Base-by-base conservation (phyloP, 257 asterid species). In the Euphrasia confusa region DNA sequence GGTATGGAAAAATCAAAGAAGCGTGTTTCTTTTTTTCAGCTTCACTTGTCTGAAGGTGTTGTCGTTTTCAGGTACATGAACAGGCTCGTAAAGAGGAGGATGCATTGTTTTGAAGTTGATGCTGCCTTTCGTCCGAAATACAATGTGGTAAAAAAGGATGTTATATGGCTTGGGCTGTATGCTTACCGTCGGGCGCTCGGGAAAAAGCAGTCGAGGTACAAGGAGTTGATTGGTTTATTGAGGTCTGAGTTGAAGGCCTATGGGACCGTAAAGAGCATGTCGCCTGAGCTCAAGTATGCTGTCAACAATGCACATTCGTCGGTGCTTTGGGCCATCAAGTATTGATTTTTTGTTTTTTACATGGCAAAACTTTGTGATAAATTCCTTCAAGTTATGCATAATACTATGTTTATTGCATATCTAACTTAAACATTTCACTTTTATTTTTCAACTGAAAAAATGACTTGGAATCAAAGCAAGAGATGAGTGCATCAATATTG, bases 81-180 rank as follows among this genome's bases (percentile, higher is more conserved):
- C 75, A 81, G 72, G 68, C 80, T 84, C 65, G 83, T 88, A 15
- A 84, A 61, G 77, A 77, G 66, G 75, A 91, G 78, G 80, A 82
- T 79, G 81, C 42, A 61, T 47, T 61, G 81, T 15, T 60, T 82
- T 61, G 50, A 42, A 17, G 10, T 28, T 18, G 81, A 61, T 50
- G 30, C 70, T 42, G 66, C 72, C 57, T 68, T 72, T 70, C 84
- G 77, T 68, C 98, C 95, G 3, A 74, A 73, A 65, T 74, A 79
- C 35, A 69, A 75, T 3, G 87, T 91, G 71, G 71, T 61, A 59
- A 81, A 70, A 71, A 60, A 55, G 67, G 96, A 91, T 39, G 65
- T 79, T 1, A 55, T 81, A 44, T 88, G 91, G 92, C 95, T 91
- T 1, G 96, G 98, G 3, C 68, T 85, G 60, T 73, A 71, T 44